Percentiles rank a stretch among this genome's conserved stretches.
These are phyloP conservation scores for Xylariales sp. DNA, from an alignment of 2,329 filamentous ascomycete species.

Conservation along the genomic window DNA sequence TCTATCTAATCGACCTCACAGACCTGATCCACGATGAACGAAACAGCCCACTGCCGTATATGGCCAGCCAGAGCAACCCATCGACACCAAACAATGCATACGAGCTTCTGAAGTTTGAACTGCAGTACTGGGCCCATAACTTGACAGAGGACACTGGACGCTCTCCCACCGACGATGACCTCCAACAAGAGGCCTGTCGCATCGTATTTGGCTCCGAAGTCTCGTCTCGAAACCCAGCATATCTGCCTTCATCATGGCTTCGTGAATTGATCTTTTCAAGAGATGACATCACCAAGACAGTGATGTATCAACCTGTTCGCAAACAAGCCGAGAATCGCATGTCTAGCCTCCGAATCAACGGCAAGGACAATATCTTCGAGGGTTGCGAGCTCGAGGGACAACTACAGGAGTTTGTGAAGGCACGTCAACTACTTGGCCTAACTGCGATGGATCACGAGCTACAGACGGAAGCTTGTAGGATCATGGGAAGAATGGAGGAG, in stretches of 20 bases:
- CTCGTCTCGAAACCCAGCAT: constrained; percentile 34
- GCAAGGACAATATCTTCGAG: constrained; percentile 54
- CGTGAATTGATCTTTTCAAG: constrained; percentile 53
- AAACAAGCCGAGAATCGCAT: constrained; percentile 42
- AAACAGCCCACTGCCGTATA: constrained; percentile 50
- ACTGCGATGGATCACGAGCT: constrained; percentile 57
- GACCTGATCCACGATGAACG: constrained; percentile 62
- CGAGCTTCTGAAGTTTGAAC: constrained; percentile 55
- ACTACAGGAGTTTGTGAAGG: constrained; percentile 48
- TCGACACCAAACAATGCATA: constrained; percentile 53
- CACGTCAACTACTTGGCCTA: constrained; percentile 49
- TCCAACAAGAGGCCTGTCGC: constrained; percentile 55
- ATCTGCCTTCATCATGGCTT: constrained; percentile 46
- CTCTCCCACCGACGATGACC: constrained; percentile 44
- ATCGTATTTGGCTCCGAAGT: constrained; percentile 53
- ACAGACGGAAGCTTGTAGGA: constrained; percentile 53
- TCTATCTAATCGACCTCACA: constrained; percentile 34
- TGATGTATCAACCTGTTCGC: constrained; percentile 44
- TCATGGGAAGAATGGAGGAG: constrained; percentile 53
- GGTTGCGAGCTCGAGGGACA: constrained; percentile 51
- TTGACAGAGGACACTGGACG: constrained; percentile 35
- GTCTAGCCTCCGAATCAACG: constrained; percentile 49
- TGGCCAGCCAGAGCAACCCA: constrained; percentile 38
- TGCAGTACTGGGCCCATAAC: constrained; percentile 47
- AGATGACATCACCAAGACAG: constrained; percentile 36